Base-by-base conservation (phyloP, 169 alveolate genomes). In the Plasmodium gonderi region DNA sequence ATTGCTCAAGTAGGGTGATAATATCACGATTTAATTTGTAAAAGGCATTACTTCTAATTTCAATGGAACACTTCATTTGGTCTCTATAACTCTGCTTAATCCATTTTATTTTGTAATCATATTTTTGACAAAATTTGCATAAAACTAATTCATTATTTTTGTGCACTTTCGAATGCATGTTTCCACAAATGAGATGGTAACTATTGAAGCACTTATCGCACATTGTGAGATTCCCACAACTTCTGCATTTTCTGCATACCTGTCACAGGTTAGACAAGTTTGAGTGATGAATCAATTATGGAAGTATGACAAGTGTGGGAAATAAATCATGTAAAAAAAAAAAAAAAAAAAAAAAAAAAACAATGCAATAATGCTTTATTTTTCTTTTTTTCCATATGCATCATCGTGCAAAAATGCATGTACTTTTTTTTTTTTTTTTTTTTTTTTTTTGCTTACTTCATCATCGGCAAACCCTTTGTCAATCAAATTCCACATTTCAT, bases 391-490 rank as follows among this genome's bases (percentile, higher is more conserved):
- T n/a, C n/a, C n/a, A 26, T 67, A 23, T 17, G 45, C 6, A 26
- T 67, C 45, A 23, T 5, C 26, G 42, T 67, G 36, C n/a, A n/a
- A n/a, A n/a, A n/a, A n/a, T n/a, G n/a, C n/a, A n/a, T n/a, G n/a
- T n/a, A n/a, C 6, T 54, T 54, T 14, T 8, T 11, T n/a, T 7
- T 14, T 11, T 14, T 54, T 54, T 14, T 11, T n/a, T 7, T n/a
- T 14, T 7, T 54, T 54, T 54, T 14, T 11, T 4, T 8, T 49
- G 20, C 60, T 78, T 49, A 78, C 87, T 29, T 82, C 91, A 29
- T 82, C 91, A 33, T 82, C 91, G 33, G 91, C 91, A 40, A 82
- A 82, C 12, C 91, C 91, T 54, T 67, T 68, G 60, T 82, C 91
- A 26, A 82, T 82, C n/a, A 82, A 75, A 40, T 82, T 82, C 91